Base-by-base conservation (phyloP, 169 alveolate species). In the Condylostoma magnum region DNA sequence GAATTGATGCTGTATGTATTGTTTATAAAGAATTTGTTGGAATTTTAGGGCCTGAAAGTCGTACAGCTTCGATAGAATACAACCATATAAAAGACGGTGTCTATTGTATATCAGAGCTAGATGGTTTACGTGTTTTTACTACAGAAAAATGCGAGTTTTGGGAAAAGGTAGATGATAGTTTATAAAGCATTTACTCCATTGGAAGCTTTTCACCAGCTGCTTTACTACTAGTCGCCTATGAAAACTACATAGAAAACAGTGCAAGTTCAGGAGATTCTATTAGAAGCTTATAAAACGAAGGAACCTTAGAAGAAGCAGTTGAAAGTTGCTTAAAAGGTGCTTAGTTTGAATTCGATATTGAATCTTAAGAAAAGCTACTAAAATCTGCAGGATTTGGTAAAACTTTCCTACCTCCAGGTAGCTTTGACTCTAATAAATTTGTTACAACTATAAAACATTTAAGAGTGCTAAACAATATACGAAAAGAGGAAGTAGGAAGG, bases 181-280 rank as follows among this genome's bases (percentile, higher is more conserved):
- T 60, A 2, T 37, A 60, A n/a, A 38, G n/a, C 10, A 60, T 37
- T 36, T 15, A 20, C 8, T n/a, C 41, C 10, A 60, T 60, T 1
- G 71, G 71, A 18, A 37, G 56, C 57, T 37, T 60, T 38, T 33
- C 71, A n/a, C 57, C 71, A 38, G 56, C 71, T 18, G 71, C 71
- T 2, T 37, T 60, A 15, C 34, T 60, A 18, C 18, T 37, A 37
- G 57, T 12, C 10, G 71, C 71, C 15, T 37, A 60, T 41, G 71
- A 60, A 37, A 55, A 33, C n/a, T 60, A 60, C 34, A 12, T 37
- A 60, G 71, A 60, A 1, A 37, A 60, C 18, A 10, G 33, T 1
- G 71, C 57, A 36, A 41, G 56, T 41, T 33, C 71, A n/a, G 56
- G 71, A n/a, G 71, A 60, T 10, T 37, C 57, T 34, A 38, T 60